Evolutionary conservation across 2,329 filamentous ascomycete species (phyloP).

Genomic region (Ustilaginoidea virens): DNA sequence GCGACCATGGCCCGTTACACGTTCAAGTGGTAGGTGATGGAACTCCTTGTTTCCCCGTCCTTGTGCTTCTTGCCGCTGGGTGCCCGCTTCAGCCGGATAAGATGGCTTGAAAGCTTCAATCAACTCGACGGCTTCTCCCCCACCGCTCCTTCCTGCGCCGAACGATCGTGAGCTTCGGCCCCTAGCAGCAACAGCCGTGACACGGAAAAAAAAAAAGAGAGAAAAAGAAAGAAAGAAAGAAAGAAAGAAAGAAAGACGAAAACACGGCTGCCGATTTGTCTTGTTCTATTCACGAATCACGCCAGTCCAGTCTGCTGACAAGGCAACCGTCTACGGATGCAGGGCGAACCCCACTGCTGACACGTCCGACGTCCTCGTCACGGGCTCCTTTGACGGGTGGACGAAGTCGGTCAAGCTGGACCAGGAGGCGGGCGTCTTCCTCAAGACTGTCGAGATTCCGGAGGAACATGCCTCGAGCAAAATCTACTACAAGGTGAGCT

Average conservation of each 20-base stretch:
- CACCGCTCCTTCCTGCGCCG: background rate
- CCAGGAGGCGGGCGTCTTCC: conserved; percentile 56
- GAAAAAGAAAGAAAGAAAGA: background rate
- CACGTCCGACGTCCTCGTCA: conserved; percentile 57
- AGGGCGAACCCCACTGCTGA: conserved; percentile 76
- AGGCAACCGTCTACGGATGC: conserved; percentile 8
- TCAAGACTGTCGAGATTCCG: conserved; percentile 66
- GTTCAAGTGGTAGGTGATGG: conserved; percentile 45
- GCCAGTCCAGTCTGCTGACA: conserved; percentile 4
- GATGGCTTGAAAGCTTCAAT: too few relatives aligned
- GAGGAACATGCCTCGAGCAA: conserved; percentile 41
- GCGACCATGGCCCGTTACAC: conserved; percentile 49
- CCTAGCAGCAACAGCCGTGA: background rate
- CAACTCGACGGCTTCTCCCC: too few relatives aligned
- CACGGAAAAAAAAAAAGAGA: background rate
- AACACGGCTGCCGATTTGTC: background rate
- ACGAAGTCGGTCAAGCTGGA: conserved; percentile 71
- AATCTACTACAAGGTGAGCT: conserved; percentile 83
- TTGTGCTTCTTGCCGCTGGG: background rate
- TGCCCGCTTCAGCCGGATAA: too few relatives aligned
- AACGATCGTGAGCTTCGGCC: background rate
- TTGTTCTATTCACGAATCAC: background rate
- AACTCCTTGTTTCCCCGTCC: conserved; percentile 1
- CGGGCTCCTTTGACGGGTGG: conserved; percentile 93
- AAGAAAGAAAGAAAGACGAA: too few relatives aligned